Percentiles rank a stretch among this genome's conserved stretches.
phyloP scores from a whole-genome alignment of 768 basidiomycete genomes.

The Serendipita sp. region DNA sequence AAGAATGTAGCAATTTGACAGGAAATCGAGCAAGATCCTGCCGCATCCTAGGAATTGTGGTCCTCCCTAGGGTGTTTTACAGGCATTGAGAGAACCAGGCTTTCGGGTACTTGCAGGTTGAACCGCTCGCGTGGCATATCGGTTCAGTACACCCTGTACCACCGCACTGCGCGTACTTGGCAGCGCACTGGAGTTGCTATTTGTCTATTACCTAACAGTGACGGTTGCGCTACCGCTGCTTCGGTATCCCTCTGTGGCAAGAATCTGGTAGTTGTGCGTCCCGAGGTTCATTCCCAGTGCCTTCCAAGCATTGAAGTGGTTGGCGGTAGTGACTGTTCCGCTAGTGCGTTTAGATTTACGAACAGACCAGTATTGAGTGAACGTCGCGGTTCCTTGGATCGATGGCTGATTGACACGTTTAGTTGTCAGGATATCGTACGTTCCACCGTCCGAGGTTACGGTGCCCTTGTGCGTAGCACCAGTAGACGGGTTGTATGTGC shows the following conservation, averaged over 20 bases:
- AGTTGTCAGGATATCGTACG: conserved; percentile 28
- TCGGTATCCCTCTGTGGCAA: too few species aligned
- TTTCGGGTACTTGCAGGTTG: conserved; percentile 5
- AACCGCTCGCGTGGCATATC: background rate
- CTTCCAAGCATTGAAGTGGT: too few species aligned
- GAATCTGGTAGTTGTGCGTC: too few species aligned
- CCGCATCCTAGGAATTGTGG: too few species aligned
- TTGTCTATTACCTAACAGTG: too few species aligned
- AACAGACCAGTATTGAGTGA: conserved; percentile 34
- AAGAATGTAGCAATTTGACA: too few species aligned
- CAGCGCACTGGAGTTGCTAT: background rate
- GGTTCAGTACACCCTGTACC: background rate
- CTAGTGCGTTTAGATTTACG: conserved; percentile 12
- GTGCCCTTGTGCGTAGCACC: conserved; percentile 23
- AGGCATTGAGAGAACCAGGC: conserved; percentile 8
- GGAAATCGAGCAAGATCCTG: too few species aligned
- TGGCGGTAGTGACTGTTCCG: too few species aligned
- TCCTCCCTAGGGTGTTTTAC: too few species aligned
- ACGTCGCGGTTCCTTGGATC: conserved; percentile 28
- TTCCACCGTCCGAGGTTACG: conserved; percentile 27
- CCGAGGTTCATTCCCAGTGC: too few species aligned
- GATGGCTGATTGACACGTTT: conserved; percentile 27
- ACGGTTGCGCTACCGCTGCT: too few species aligned
- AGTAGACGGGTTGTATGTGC: conserved; percentile 25
- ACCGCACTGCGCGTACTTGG: background rate